Evolutionary conservation across 176 grass and related monocot species (phyloP).

Genomic region (Musa schizocarpa): DNA sequence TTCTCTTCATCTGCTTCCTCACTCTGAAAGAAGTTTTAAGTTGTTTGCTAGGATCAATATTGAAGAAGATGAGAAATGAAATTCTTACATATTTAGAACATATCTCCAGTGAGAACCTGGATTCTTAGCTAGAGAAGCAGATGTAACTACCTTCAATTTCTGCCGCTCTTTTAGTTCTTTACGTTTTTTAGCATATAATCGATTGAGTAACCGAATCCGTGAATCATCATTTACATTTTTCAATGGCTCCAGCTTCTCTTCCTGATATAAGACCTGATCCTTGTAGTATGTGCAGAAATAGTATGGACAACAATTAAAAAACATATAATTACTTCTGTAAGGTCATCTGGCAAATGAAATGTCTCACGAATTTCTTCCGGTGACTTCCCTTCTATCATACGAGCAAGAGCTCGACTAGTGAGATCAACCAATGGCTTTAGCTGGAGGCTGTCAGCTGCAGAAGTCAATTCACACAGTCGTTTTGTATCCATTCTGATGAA

Average conservation of each 20-base stretch:
- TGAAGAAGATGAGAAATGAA: neutral
- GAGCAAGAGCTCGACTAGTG: slow-evolving; percentile 91
- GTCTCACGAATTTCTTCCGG: slow-evolving; percentile 98
- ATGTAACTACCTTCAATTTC: slow-evolving; percentile 55
- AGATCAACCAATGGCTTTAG: slow-evolving; percentile 96
- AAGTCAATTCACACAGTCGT: slow-evolving; percentile 88
- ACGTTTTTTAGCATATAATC: slow-evolving; percentile 95
- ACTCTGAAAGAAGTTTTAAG: slow-evolving; percentile 45
- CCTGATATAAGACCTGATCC: slow-evolving; percentile 32
- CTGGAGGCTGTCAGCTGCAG: slow-evolving; percentile 90
- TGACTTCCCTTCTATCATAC: slow-evolving; percentile 96
- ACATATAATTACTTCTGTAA: slow-evolving; percentile 58
- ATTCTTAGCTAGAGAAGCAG: no score
- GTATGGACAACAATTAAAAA: neutral
- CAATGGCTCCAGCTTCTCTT: slow-evolving; percentile 98
- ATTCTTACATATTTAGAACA: neutral
- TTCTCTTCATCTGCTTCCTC: slow-evolving; percentile 57
- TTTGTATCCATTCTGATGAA: slow-evolving; percentile 95
- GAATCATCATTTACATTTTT: slow-evolving; percentile 99
- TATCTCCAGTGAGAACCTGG: neutral
- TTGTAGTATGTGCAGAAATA: slow-evolving; percentile 26
- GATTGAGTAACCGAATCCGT: slow-evolving; percentile 89
- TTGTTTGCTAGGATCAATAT: neutral
- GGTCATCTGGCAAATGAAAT: slow-evolving; percentile 95
- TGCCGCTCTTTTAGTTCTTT: slow-evolving; percentile 95